phyloP scores from a whole-genome alignment of 345 rosid genomes.

The Brassica cretica region DNA sequence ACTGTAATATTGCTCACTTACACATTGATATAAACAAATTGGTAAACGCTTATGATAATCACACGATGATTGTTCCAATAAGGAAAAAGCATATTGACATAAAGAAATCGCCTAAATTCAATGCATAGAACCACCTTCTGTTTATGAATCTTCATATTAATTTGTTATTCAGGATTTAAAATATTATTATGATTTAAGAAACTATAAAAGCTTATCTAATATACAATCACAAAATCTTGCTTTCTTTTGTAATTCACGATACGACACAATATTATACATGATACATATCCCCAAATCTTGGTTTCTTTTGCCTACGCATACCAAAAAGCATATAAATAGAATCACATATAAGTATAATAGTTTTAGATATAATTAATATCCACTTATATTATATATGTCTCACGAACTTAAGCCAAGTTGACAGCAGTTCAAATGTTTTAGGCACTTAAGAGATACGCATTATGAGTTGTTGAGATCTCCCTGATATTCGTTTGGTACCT shows the following conservation, averaged over 20 bases:
- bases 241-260: constrained; percentile 28
- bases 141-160: not conserved
- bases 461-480: constrained; percentile 39
- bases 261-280: not conserved
- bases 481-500: constrained; percentile 35
- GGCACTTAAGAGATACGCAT: constrained; percentile 35
- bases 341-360: not conserved
- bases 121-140: not conserved
- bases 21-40: not conserved
- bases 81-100: not conserved
- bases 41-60: not conserved
- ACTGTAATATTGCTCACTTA: not conserved
- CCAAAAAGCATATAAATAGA: not conserved
- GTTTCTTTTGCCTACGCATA: constrained; percentile 20
- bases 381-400: not conserved
- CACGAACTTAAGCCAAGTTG: not conserved
- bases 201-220: not conserved
- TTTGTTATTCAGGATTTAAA: not conserved
- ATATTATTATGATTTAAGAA: not conserved
- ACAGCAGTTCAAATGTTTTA: constrained; percentile 26
- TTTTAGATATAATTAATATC: not conserved
- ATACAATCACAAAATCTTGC: constrained; percentile 16
- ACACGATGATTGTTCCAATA: not conserved
- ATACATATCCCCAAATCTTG: constrained; percentile 34
- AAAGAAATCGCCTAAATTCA: constrained; percentile 2